A percentile compares a stretch with the other conserved stretches of the same genome.
Conservation (phyloP, 495 filamentous ascomycete species). For the Umbilicaria muhlenbergii region DNA sequence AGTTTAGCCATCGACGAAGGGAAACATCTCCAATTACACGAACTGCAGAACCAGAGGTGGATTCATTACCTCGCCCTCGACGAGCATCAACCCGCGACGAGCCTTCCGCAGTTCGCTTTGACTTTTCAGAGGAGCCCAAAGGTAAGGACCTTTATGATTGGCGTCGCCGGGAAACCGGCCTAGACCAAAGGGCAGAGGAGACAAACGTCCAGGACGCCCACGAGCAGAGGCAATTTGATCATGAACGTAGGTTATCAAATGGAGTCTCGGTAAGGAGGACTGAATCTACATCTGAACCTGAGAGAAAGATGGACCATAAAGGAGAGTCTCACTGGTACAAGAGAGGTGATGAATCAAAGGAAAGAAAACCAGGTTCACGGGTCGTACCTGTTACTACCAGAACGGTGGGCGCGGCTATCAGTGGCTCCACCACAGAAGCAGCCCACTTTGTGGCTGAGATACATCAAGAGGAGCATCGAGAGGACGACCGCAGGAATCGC, state of each 20-base stretch:
- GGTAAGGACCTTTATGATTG: conserved; percentile 26
- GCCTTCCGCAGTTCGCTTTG: conserved; percentile 28
- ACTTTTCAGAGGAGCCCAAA: conserved; percentile 31
- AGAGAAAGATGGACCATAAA: neutral
- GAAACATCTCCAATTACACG: conserved; percentile 9
- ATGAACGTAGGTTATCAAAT: neutral
- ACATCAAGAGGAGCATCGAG: conserved; percentile 18
- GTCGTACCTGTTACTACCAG: conserved; percentile 31
- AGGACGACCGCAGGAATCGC: conserved; percentile 26
- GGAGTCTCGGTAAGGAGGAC: neutral
- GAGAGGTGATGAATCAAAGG: neutral
- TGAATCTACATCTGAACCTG: neutral
- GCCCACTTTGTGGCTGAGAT: conserved; percentile 2
- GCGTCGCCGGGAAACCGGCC: conserved; percentile 17
- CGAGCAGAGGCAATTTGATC: conserved; percentile 4
- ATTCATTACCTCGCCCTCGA: conserved; percentile 9
- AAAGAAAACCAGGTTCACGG: conserved; percentile 18
- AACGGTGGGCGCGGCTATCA: conserved; percentile 27
- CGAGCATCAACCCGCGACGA: conserved; percentile 26
- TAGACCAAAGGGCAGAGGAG: conserved; percentile 17
- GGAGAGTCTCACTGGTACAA: neutral
- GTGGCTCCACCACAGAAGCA: conserved; percentile 9
- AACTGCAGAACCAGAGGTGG: conserved; percentile 1
- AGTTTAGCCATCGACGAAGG: conserved; percentile 3
- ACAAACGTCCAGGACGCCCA: conserved; percentile 7